Percentiles rank a stretch among this genome's conserved stretches.
Conservation (phyloP, 2,329 filamentous ascomycete species). For the Botrytis squamosa region DNA sequence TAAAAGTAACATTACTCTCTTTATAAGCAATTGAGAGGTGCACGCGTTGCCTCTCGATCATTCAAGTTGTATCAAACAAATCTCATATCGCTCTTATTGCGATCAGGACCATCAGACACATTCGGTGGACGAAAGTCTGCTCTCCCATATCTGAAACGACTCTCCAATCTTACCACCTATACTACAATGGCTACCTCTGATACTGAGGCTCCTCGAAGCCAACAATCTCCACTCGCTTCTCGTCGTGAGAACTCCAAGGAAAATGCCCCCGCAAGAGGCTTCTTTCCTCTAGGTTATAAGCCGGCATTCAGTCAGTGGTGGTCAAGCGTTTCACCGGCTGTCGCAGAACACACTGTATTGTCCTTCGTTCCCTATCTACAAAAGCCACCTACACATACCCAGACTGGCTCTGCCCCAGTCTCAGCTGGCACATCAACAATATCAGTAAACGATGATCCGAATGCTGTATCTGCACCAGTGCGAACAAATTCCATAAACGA, state of each 20-base stretch:
- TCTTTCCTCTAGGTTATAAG: slow-evolving; percentile 87
- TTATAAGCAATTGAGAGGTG: slow-evolving; percentile 29
- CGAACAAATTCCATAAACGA: slow-evolving; percentile 58
- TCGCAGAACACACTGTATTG: slow-evolving; percentile 85
- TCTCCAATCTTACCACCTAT: slow-evolving; percentile 36
- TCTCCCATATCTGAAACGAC: slow-evolving; percentile 31
- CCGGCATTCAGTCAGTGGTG: slow-evolving; percentile 95
- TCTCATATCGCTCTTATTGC: slow-evolving; percentile 38
- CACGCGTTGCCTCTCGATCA: slow-evolving; percentile 30
- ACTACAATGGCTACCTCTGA: slow-evolving; percentile 39
- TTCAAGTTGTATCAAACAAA: slow-evolving; percentile 41
- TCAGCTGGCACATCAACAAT: slow-evolving; percentile 44
- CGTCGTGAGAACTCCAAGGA: slow-evolving; percentile 45
- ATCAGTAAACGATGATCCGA: slow-evolving; percentile 39
- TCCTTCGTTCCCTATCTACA: slow-evolving; percentile 78
- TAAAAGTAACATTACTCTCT: slow-evolving; percentile 19
- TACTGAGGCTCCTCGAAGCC: slow-evolving; percentile 41
- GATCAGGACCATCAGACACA: slow-evolving; percentile 33
- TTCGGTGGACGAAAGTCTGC: slow-evolving; percentile 35
- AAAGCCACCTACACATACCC: slow-evolving; percentile 57
- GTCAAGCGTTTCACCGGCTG: slow-evolving; percentile 76
- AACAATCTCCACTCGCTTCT: slow-evolving; percentile 49
- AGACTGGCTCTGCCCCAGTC: slow-evolving; percentile 56
- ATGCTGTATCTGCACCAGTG: slow-evolving; percentile 43
- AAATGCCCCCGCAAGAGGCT: slow-evolving; percentile 41